Percentiles rank a stretch among this genome's conserved stretches.
Conservation (phyloP, 495 filamentous ascomycete genomes). For the Amniculicola lignicola region DNA sequence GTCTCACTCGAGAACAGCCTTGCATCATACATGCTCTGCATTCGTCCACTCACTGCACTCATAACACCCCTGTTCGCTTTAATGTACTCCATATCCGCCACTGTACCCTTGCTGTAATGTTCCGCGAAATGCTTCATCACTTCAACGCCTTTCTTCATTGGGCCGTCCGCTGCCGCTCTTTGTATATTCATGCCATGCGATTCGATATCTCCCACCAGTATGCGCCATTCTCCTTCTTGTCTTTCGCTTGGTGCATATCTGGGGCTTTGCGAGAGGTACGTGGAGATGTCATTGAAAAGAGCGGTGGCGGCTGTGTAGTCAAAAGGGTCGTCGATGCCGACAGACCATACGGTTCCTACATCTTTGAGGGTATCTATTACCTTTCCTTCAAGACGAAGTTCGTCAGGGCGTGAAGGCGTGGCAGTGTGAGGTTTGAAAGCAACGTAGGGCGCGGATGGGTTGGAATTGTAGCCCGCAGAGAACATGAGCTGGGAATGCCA, state of each 20-base stretch:
- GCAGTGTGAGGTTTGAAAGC: not conserved
- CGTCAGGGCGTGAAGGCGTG: too few relatives aligned
- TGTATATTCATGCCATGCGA: too few relatives aligned
- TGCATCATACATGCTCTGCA: constrained; percentile 10
- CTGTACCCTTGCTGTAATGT: not conserved
- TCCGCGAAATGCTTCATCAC: too few relatives aligned
- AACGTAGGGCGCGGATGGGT: not conserved
- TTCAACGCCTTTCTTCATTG: too few relatives aligned
- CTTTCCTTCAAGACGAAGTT: too few relatives aligned
- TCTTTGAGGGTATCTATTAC: not conserved
- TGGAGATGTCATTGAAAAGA: not conserved
- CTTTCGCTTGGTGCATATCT: not conserved
- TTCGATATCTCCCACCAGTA: constrained; percentile 2
- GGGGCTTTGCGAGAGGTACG: not conserved
- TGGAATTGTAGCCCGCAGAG: not conserved
- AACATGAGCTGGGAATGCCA: not conserved
- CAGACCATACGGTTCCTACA: not conserved
- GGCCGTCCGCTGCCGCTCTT: too few relatives aligned
- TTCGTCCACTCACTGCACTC: not conserved
- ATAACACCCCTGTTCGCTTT: not conserved
- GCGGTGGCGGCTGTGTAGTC: not conserved
- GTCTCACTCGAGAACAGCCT: not conserved
- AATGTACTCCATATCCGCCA: not conserved
- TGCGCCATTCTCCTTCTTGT: not conserved
- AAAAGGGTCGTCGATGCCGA: not conserved